Conservation (phyloP, 345 rosid genomes). For the Hevea brasiliensis region DNA sequence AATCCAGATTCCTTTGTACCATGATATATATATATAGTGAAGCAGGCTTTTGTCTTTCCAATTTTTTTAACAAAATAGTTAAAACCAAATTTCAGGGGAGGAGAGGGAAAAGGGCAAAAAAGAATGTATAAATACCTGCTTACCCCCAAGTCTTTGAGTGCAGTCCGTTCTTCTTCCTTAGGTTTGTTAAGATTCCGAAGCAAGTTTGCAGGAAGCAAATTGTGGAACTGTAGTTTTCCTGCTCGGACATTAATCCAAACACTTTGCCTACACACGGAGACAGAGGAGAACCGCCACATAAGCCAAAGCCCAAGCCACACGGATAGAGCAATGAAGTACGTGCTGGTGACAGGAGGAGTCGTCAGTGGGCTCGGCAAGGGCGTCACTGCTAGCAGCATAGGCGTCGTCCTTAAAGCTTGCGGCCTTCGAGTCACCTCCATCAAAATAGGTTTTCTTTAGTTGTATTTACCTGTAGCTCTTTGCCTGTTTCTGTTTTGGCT, state of each 20-base stretch:
- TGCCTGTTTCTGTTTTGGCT: not conserved
- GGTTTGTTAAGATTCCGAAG: slow-evolving; percentile 19
- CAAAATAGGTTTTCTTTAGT: slow-evolving; percentile 62
- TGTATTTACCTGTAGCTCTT: not conserved
- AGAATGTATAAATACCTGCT: slow-evolving; percentile 14
- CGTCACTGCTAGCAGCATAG: slow-evolving; percentile 94
- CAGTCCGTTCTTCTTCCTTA: slow-evolving; percentile 5
- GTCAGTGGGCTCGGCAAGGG: slow-evolving; percentile 99
- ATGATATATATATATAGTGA: not conserved
- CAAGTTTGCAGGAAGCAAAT: not conserved
- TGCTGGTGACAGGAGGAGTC: slow-evolving; percentile 91
- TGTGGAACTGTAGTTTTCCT: slow-evolving; percentile 17
- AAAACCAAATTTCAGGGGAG: not conserved
- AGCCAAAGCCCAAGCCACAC: not conserved
- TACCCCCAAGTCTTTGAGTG: not conserved
- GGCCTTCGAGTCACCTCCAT: slow-evolving; percentile 97
- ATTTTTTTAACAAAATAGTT: too few relatives aligned
- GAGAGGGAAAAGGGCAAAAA: not conserved
- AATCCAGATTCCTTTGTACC: too few relatives aligned
- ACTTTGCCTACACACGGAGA: slow-evolving; percentile 30
- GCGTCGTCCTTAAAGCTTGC: slow-evolving; percentile 92
- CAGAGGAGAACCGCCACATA: not conserved
- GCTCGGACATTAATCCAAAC: slow-evolving; percentile 50
- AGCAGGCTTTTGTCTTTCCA: not conserved
- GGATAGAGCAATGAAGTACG: slow-evolving; percentile 70